phyloP scores from a whole-genome alignment of 768 basidiomycete genomes.

The Russula earlei region DNA sequence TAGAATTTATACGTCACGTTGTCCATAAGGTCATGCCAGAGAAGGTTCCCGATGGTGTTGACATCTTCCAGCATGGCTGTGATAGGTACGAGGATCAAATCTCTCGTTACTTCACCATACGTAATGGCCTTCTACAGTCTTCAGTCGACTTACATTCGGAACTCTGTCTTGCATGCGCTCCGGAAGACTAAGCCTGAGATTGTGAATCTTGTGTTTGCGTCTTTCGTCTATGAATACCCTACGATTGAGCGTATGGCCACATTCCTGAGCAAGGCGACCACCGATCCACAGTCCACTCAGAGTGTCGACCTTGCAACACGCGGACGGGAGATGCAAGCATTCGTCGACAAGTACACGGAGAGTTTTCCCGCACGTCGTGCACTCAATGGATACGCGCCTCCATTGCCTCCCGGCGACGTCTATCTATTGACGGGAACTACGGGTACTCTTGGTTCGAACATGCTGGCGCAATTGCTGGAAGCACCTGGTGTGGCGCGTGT shows the following conservation, averaged over 20 bases:
- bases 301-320: not conserved
- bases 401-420: not conserved
- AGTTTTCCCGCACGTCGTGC: slow-evolving; percentile 15
- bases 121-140: slow-evolving; percentile 12
- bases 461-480: slow-evolving; percentile 19
- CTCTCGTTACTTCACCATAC: not conserved
- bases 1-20: slow-evolving; percentile 27
- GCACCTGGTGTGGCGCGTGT: slow-evolving; percentile 14
- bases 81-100: slow-evolving; percentile 28
- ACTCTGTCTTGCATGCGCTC: slow-evolving; percentile 22
- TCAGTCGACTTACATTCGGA: slow-evolving; percentile 25
- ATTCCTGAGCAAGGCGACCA: slow-evolving; percentile 7
- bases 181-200: slow-evolving; percentile 17
- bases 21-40: slow-evolving; percentile 29
- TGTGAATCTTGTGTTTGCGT: slow-evolving; percentile 14
- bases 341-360: slow-evolving; percentile 20
- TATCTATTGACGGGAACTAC: slow-evolving; percentile 23
- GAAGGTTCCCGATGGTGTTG: slow-evolving; percentile 26
- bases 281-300: slow-evolving; percentile 2
- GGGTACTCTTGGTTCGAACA: slow-evolving; percentile 22
- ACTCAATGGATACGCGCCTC: not conserved
- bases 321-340: slow-evolving; percentile 18
- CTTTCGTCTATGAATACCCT: slow-evolving; percentile 23
- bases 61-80: slow-evolving; percentile 34
- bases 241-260: slow-evolving; percentile 18